A percentile compares a stretch with the other conserved stretches of the same genome.
Evolutionary conservation across 2,329 filamentous ascomycete species (phyloP).

Genomic region (Fusarium sp.): DNA sequence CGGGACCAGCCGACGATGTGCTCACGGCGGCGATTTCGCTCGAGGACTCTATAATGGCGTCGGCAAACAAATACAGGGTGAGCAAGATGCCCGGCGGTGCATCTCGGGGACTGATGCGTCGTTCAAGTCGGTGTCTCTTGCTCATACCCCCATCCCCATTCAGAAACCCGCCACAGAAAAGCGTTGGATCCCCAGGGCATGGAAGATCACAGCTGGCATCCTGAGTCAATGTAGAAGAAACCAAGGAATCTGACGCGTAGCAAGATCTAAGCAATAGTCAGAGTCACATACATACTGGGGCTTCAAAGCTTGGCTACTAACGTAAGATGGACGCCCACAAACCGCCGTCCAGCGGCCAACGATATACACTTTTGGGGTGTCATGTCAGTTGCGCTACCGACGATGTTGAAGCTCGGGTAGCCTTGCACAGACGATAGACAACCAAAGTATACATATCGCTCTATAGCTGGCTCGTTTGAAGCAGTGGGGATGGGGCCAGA

Average conservation of each 20-base stretch:
- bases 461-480: conserved; percentile 15
- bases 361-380: conserved; percentile 16
- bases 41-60: not conserved
- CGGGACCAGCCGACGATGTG: not conserved
- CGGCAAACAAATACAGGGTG: conserved; percentile 17
- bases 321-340: conserved; percentile 16
- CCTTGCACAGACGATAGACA: conserved; percentile 21
- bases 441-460: conserved; percentile 12
- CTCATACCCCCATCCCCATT: not conserved
- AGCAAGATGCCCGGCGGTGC: conserved; percentile 15
- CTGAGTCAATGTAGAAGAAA: not conserved
- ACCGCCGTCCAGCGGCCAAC: not conserved
- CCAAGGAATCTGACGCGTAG: conserved; percentile 15
- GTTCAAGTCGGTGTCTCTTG: not conserved
- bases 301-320: not conserved
- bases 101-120: not conserved
- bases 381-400: conserved; percentile 9
- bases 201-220: conserved; percentile 14
- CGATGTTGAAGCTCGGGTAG: conserved; percentile 23
- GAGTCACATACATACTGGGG: not conserved
- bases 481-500: not conserved
- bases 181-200: conserved; percentile 24
- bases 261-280: conserved; percentile 20
- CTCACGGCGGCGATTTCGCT: not conserved
- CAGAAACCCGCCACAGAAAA: conserved; percentile 25